These are phyloP conservation scores for Reutealis trisperma DNA, from an alignment of 345 rosid genomes.

Conservation along the genomic window DNA sequence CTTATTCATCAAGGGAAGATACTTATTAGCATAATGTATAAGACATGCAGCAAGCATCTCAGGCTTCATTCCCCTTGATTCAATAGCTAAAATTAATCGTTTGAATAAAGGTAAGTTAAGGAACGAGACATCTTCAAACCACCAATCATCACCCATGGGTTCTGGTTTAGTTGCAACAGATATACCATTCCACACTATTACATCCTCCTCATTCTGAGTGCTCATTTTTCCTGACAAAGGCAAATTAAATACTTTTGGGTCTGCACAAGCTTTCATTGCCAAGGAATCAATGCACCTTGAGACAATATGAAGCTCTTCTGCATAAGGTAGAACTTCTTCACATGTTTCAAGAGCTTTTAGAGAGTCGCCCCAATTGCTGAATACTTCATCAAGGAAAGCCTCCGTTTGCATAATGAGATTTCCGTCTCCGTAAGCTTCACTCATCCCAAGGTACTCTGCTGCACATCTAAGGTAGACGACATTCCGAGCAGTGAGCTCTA, in stretches of 20 bases:
- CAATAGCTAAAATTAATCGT: conserved; percentile 63
- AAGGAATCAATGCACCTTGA: conserved; percentile 73
- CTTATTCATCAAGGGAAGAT: conserved; percentile 64
- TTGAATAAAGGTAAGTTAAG: conserved; percentile 54
- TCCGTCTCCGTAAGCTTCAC: conserved; percentile 64
- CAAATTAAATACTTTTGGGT: conserved; percentile 56
- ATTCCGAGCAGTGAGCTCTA: conserved; percentile 63
- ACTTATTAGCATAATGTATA: conserved; percentile 58
- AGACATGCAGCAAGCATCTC: conserved; percentile 65
- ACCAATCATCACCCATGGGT: conserved; percentile 61
- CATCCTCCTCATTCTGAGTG: conserved; percentile 33
- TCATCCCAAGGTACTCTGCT: conserved; percentile 85
- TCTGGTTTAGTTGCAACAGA: conserved; percentile 34
- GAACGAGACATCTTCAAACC: conserved; percentile 74
- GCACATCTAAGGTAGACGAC: conserved; percentile 75
- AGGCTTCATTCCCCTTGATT: conserved; percentile 55
- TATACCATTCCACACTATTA: conserved; percentile 74
- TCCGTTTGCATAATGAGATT: conserved; percentile 77
- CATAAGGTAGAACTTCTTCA: conserved; percentile 57
- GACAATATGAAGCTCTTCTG: conserved; percentile 75
- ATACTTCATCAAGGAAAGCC: conserved; percentile 57
- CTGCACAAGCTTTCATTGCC: conserved; percentile 74
- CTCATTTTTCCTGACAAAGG: conserved; percentile 39
- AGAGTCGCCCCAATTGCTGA: conserved; percentile 64
- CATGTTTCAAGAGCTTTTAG: conserved; percentile 73